Evolutionary conservation across 176 grass and related monocot genomes (phyloP).

Genomic region (Avena insularis): DNA sequence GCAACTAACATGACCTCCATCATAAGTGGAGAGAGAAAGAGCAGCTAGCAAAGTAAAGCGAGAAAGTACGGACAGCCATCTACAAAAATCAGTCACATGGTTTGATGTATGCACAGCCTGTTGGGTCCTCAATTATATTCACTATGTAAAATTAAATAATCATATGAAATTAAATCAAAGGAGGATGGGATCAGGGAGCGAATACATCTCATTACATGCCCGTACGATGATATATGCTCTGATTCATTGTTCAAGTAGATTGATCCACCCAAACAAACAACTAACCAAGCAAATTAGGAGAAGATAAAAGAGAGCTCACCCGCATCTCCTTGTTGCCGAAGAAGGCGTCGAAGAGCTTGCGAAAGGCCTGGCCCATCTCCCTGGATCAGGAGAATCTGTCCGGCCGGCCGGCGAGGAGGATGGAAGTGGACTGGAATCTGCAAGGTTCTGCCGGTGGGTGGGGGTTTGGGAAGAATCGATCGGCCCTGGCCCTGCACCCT

Average conservation of each 20-base stretch:
- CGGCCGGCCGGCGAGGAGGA: background rate
- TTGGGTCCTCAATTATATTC: background rate
- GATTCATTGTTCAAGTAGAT: background rate
- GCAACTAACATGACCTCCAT: background rate
- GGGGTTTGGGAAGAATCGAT: conserved; percentile 19
- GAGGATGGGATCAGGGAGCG: background rate
- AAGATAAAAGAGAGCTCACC: conserved; percentile 41
- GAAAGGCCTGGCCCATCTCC: conserved; percentile 95
- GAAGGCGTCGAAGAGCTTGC: conserved; percentile 99
- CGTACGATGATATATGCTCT: background rate
- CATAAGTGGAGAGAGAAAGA: background rate
- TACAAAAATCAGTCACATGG: background rate
- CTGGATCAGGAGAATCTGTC: conserved; percentile 44
- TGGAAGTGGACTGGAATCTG: background rate
- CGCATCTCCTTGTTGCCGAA: conserved; percentile 97
- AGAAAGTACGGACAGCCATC: background rate
- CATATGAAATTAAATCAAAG: background rate
- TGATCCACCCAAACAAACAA: background rate
- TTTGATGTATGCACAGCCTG: background rate
- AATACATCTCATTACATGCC: background rate
- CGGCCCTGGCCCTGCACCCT: background rate
- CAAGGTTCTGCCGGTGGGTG: background rate
- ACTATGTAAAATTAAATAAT: background rate
- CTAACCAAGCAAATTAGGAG: background rate
- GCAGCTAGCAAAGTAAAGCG: background rate